phyloP scores from a whole-genome alignment of 1,139 yeast genomes.

The Scheffersomyces illinoinensis region DNA sequence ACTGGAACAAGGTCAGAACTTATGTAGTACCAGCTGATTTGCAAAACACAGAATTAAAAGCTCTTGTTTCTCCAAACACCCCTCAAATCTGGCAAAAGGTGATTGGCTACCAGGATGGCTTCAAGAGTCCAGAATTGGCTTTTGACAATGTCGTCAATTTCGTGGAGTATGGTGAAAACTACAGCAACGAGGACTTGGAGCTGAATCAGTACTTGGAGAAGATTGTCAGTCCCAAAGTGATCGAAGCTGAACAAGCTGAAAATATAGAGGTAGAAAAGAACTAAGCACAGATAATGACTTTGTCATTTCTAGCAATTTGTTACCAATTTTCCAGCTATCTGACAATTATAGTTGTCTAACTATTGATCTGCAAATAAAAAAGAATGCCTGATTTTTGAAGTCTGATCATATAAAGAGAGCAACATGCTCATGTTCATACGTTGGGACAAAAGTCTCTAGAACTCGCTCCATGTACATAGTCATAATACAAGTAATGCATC shows the following conservation, averaged over 20 bases:
- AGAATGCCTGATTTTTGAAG: neutral
- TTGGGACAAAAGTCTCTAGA: neutral
- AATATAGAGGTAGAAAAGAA: neutral
- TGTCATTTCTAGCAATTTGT: no score
- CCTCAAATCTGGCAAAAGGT: constrained; percentile 71
- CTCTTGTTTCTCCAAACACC: constrained; percentile 69
- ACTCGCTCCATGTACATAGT: neutral
- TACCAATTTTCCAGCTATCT: neutral
- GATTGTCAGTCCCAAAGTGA: constrained; percentile 29
- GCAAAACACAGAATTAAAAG: constrained; percentile 52
- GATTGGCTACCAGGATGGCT: constrained; percentile 69
- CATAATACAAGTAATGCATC: neutral
- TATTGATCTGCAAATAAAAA: neutral
- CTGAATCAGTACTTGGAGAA: constrained; percentile 47
- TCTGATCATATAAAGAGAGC: neutral
- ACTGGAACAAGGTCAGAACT: constrained; percentile 87
- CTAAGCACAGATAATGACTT: neutral
- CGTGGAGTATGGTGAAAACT: constrained; percentile 67
- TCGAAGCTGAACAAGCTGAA: constrained; percentile 7
- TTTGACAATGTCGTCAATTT: constrained; percentile 73
- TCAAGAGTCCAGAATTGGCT: constrained; percentile 73
- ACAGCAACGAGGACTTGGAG: constrained; percentile 40
- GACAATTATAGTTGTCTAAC: neutral
- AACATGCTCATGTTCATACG: neutral
- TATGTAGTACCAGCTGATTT: constrained; percentile 75